Base-by-base conservation (phyloP, 2,329 filamentous ascomycete species). In the Aspergillus ruber region DNA sequence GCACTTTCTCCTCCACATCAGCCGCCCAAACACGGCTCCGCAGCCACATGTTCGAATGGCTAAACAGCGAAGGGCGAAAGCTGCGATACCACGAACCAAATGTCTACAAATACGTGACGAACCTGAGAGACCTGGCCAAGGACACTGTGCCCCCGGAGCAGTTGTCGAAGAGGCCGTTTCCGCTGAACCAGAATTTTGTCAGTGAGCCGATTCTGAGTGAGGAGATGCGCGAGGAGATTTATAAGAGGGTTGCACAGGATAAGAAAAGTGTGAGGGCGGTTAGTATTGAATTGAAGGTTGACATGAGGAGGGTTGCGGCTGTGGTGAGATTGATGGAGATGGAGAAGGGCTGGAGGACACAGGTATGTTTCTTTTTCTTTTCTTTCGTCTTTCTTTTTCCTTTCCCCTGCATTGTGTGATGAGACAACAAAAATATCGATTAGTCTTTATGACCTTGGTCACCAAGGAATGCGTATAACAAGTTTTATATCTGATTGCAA, bases 361-460 rank as follows among this genome's bases (percentile, higher is more conserved):
- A 90, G 76, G 90, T 95, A 79, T 78, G 88, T 21, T 27, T 36
- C 42, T n/a, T n/a, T 42, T 35, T 39, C 50, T 44, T 35, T 42
- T 18, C 18, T 32, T 51, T 47, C n/a, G 25, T 3, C 38, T 48
- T 13, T 20, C 29, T 25, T 47, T 42, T 46, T 45, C 42, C 36
- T 48, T 42, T 9, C 38, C 35, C 25, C 3, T 29, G 25, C 25
- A 29, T 29, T 29, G 47, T 49, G 75, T 85, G 83, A 86, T 86
- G 84, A 88, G 79, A 76, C 73, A 81, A 79, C 68, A 74, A 80
- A 82, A 83, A 81, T 86, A 75, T 82, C 91, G 91, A 96, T 97
- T 95, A 96, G 91, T 97, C 91, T 95, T 94, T 79, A 96, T 95
- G 90, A 97, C 90, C 83, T 70, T 75, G 68, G 61, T 56, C 54